Conservation (phyloP, 2,329 filamentous ascomycete genomes). For the Xylariales sp. region DNA sequence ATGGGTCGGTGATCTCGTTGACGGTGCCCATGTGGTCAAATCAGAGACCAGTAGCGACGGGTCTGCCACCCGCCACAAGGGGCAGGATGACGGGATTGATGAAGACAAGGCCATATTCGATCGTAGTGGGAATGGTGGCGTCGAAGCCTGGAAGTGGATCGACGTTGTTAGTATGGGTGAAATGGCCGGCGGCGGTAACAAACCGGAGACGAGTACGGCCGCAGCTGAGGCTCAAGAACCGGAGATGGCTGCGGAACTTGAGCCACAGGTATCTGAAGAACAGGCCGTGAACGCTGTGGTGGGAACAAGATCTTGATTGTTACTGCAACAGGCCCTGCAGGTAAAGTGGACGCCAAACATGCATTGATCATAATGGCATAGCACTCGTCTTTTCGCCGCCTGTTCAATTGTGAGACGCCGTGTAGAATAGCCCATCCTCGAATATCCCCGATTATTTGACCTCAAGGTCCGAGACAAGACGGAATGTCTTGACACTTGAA, state of each 20-base stretch:
- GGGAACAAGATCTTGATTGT: neutral
- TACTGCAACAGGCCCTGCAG: no score
- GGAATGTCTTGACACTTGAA: no score
- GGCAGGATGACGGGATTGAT: slow-evolving; percentile 24
- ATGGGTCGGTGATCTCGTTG: slow-evolving; percentile 43
- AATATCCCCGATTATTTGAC: no score
- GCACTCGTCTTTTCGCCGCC: no score
- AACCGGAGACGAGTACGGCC: slow-evolving; percentile 13
- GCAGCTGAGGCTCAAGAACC: slow-evolving; percentile 24
- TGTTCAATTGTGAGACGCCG: no score
- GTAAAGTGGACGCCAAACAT: no score
- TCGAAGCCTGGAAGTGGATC: slow-evolving; percentile 49
- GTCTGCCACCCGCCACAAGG: slow-evolving; percentile 15
- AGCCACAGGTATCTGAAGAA: slow-evolving; percentile 20
- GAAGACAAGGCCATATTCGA: slow-evolving; percentile 50
- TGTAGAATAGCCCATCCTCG: no score
- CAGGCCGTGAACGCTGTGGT: slow-evolving; percentile 9
- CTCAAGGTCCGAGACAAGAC: no score
- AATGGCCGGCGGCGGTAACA: slow-evolving; percentile 15
- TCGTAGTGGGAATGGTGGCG: slow-evolving; percentile 30
- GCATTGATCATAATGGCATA: no score
- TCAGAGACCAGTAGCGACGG: slow-evolving; percentile 18
- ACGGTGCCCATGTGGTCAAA: slow-evolving; percentile 39
- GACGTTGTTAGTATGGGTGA: slow-evolving; percentile 46
- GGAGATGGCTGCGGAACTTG: slow-evolving; percentile 31